These are phyloP conservation scores for Beauveria varroae DNA, from an alignment of 2,329 filamentous ascomycete genomes.

Conservation along the genomic window DNA sequence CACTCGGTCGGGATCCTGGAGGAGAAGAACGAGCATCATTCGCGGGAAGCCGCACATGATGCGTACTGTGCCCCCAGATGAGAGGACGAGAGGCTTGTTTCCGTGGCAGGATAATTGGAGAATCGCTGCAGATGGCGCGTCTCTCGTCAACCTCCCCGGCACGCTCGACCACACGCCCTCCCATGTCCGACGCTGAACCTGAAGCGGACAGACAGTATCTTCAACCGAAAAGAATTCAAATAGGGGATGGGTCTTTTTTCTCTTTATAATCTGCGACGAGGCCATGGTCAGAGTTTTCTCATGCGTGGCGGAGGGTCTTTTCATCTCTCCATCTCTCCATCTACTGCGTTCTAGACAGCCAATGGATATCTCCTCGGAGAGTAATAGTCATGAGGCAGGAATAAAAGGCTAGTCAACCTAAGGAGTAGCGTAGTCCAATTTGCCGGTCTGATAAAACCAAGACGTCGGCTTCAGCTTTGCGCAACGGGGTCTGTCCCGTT, in stretches of 20 bases:
- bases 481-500: neutral
- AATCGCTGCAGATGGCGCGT: neutral
- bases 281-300: neutral
- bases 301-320: neutral
- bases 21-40: neutral
- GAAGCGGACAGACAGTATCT: neutral
- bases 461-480: constrained; percentile 3
- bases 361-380: neutral
- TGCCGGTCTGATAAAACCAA: constrained; percentile 1
- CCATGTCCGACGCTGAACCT: neutral
- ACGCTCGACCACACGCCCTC: constrained; percentile 3
- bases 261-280: neutral
- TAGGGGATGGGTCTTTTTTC: neutral
- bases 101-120: constrained; percentile 5
- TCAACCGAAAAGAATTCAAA: neutral
- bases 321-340: neutral
- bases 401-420: no score
- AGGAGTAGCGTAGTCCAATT: neutral
- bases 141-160: neutral
- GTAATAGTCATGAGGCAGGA: no score
- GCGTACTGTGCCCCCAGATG: neutral
- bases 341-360: neutral
- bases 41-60: neutral
- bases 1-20: constrained; percentile 5
- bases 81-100: neutral